These are phyloP conservation scores for Auricularia sp. DNA, from an alignment of 768 basidiomycete genomes.

Conservation along the genomic window DNA sequence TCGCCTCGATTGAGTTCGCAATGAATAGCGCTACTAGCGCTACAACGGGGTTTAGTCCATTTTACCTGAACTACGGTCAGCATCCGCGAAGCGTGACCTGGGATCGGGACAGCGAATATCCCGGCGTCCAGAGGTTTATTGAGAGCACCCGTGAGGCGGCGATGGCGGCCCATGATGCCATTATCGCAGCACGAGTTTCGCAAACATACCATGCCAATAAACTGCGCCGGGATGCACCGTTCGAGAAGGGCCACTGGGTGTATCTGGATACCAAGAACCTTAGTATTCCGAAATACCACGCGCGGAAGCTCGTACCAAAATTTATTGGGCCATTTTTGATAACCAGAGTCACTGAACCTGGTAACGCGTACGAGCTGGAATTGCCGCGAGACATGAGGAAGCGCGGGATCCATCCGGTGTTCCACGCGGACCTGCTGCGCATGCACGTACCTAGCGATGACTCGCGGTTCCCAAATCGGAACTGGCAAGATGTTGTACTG, in stretches of 20 bases:
- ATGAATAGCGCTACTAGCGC: conserved; percentile 21
- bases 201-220: conserved; percentile 25
- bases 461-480: conserved; percentile 24
- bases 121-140: conserved; percentile 1
- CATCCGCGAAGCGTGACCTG: conserved; percentile 15
- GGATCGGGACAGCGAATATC: conserved; percentile 5
- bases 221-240: conserved; percentile 15
- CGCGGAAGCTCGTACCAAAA: conserved; percentile 27
- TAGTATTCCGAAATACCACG: conserved; percentile 22
- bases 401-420: conserved; percentile 22
- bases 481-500: neutral
- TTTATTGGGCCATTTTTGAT: conserved; percentile 32
- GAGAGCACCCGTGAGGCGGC: conserved; percentile 20
- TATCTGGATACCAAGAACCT: conserved; percentile 30
- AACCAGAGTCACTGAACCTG: conserved; percentile 6
- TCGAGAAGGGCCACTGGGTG: conserved; percentile 25
- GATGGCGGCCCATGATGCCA: conserved; percentile 4
- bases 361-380: conserved; percentile 20
- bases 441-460: conserved; percentile 23
- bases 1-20: conserved; percentile 20
- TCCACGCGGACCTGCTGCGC: conserved; percentile 26
- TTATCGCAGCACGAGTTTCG: conserved; percentile 12
- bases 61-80: conserved; percentile 23
- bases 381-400: conserved; percentile 18
- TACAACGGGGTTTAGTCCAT: conserved; percentile 22